phyloP scores from a whole-genome alignment of 108 stramenopile genomes.

The Skeletonema costatum region DNA sequence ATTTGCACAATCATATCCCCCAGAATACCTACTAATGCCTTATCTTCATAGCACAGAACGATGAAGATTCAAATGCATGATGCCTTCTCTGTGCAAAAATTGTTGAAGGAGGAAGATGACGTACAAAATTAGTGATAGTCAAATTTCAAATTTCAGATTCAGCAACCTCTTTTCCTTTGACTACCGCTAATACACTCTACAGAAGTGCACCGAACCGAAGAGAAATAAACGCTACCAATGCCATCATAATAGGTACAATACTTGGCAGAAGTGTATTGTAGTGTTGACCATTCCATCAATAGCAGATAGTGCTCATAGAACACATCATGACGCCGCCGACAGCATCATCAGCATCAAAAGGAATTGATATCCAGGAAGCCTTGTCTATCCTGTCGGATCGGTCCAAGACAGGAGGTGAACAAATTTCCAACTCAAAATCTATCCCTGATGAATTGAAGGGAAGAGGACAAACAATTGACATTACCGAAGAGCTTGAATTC shows the following conservation, averaged over 20 bases:
- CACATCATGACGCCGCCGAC: neutral
- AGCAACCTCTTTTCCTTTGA: no score
- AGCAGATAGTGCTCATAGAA: neutral
- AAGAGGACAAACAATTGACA: conserved; percentile 80
- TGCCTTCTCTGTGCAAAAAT: no score
- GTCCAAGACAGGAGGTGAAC: conserved; percentile 13
- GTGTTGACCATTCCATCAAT: neutral
- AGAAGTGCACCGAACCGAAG: no score
- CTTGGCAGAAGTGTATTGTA: no score
- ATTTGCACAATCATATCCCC: neutral
- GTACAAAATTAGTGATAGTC: no score
- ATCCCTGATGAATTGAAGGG: conserved; percentile 47
- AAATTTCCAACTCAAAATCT: conserved; percentile 5
- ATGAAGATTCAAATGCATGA: no score
- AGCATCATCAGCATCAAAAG: conserved; percentile 18
- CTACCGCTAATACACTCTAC: no score
- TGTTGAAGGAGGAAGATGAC: no score
- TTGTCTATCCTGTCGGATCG: conserved; percentile 73
- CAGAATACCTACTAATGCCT: neutral
- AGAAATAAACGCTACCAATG: no score
- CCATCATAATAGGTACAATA: no score
- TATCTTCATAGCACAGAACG: neutral
- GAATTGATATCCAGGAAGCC: conserved; percentile 76
- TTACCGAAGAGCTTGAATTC: conserved; percentile 42
- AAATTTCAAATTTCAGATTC: no score